These are phyloP conservation scores for Apium graveolens DNA, from an alignment of 129 eudicot genomes.

Conservation along the genomic window DNA sequence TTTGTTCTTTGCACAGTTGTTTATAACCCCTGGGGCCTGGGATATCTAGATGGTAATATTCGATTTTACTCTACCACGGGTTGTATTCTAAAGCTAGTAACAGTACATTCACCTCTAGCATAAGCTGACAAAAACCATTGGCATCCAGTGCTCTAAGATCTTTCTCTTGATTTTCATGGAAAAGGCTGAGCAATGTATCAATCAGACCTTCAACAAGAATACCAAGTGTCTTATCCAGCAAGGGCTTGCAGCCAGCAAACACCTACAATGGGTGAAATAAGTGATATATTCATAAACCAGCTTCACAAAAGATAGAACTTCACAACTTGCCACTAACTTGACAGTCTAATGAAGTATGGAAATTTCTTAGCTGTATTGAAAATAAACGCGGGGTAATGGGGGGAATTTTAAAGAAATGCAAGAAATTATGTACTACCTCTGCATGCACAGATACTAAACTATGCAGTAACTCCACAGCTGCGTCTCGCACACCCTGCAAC, in stretches of 20 bases:
- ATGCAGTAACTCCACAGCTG: constrained; percentile 80
- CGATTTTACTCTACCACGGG: neutral
- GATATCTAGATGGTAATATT: neutral
- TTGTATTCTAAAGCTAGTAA: neutral
- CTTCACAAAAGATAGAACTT: neutral
- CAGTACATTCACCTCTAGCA: constrained; percentile 77
- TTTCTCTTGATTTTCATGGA: constrained; percentile 63
- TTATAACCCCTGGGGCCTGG: neutral
- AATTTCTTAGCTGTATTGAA: neutral
- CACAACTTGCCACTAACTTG: neutral
- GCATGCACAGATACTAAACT: constrained; percentile 93
- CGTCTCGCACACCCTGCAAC: constrained; percentile 92
- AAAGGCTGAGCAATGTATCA: constrained; percentile 81
- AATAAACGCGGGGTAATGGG: neutral
- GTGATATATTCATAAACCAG: constrained; percentile 14
- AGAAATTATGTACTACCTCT: constrained; percentile 49
- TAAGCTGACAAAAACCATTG: constrained; percentile 93
- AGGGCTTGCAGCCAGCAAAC: constrained; percentile 85
- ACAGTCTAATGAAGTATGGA: neutral
- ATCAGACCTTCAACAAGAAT: constrained; percentile 82
- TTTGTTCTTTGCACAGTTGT: neutral
- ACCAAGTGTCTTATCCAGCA: constrained; percentile 81
- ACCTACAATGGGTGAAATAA: constrained; percentile 36
- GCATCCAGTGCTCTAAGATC: constrained; percentile 77
- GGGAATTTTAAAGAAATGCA: neutral